Evolutionary conservation across 2,329 filamentous ascomycete species (phyloP), one percentile per base, ranked within the genome.

Genomic region (Phyllosticta citribraziliensis): DNA sequence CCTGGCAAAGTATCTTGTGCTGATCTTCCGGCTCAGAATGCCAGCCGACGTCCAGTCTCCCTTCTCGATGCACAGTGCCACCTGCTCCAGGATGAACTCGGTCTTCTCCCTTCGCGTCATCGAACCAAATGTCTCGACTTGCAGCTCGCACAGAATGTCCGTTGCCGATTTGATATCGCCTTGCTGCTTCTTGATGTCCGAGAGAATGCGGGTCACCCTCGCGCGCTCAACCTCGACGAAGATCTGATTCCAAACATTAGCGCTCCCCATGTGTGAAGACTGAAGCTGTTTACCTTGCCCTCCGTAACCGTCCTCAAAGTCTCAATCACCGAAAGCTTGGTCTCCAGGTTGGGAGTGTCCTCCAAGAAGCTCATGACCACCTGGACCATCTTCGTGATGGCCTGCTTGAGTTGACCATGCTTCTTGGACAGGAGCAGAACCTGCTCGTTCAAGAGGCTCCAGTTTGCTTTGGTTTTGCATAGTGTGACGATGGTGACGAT

Each of bases 381-480:
- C 81, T 99, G 94, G 64, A 99, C 92, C 94, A 99, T 99, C 81
- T 93, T 94, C 69, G 94, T 97, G 70, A 92, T 94, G 71, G 94
- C 94, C 78, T 97, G 94, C 78, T 99, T 99, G 73, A 99, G 91
- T 80, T 99, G 94, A 70, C 92, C 90, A 88, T 99, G 94, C 81
- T 99, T 99, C 86, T 99, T 99, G 66, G 94, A 97, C 62, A 99
- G 82, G 66, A 97, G 82, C 69, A 96, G 82, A 65, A 96, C 90
- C 79, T 99, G 94, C 78, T 99, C 94, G 74, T 96, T 97, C 78
- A 99, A 84, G 70, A 97, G 79, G 74, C 85, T 87, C 94, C 94
- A 99, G 75, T 99, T 91, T 67, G 88, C 88, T 20, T 89, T 86
- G 75, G 96, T 83, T 78, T 97, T 97, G 80, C 91, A 93, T 80